Conservation (phyloP, 345 rosid species). For the Zanthoxylum bungeanum region DNA sequence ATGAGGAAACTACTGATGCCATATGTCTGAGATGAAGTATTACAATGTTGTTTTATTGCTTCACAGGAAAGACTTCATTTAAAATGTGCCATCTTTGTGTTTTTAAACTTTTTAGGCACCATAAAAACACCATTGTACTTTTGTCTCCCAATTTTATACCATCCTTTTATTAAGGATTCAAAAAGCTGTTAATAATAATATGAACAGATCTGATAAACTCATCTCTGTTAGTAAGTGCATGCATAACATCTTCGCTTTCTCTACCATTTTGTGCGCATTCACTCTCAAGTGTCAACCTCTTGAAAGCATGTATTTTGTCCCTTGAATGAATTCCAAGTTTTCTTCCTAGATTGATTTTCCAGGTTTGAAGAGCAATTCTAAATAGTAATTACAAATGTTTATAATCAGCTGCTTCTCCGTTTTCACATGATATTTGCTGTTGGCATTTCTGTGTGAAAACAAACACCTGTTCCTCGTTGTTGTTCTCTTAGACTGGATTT, state of each 20-base stretch:
- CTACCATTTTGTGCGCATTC: not conserved
- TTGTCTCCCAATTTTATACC: not conserved
- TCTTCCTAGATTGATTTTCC: not conserved
- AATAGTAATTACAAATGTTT: not conserved
- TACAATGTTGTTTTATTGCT: not conserved
- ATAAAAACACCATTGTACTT: not conserved
- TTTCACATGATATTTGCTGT: not conserved
- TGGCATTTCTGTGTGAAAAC: conserved; percentile 1
- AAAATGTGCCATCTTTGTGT: not conserved
- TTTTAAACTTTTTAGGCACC: not conserved
- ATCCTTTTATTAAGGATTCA: not conserved
- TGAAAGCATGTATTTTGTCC: not conserved
- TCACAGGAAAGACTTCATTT: not conserved
- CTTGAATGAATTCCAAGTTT: not conserved
- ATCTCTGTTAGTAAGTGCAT: not conserved
- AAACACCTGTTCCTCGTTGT: not conserved
- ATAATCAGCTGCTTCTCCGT: not conserved
- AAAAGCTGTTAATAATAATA: not conserved
- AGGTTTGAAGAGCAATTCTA: not conserved
- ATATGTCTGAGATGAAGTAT: not conserved
- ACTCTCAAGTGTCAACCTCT: not conserved
- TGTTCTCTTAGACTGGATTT: conserved; percentile 9
- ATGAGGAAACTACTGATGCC: not conserved
- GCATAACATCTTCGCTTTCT: not conserved
- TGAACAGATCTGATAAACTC: not conserved